Evolutionary conservation across 2,329 filamentous ascomycete species (phyloP), one percentile per base, ranked within the genome.

Genomic region (Trichothecium roseum): DNA sequence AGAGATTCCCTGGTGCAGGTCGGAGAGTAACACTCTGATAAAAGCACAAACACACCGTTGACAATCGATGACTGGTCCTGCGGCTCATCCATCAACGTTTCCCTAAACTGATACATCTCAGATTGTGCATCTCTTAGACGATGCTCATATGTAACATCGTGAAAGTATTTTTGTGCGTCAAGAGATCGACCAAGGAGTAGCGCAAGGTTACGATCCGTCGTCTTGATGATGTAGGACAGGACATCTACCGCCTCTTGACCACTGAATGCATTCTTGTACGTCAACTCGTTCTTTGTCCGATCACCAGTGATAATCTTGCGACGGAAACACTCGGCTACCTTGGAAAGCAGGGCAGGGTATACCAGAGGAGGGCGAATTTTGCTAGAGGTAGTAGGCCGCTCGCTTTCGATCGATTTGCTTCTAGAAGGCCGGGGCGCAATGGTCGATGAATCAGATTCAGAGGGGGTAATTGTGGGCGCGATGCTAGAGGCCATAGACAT

Each of bases 81-180:
- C n/a, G 65, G 64, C 48, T 85, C 78, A 36, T 96, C 89, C 62
- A 88, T 81, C 56, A 96, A 70, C 3, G 81, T 93, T 62, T 96
- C 89, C 47, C 84, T 79, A 60, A 98, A 98, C 55, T 96, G 89
- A 57, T 96, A 98, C 57, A 98, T 84, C 59, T 98, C 91, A 35
- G 81, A 82, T 28, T 81, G 76, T n/a, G 89, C 93, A 59, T 98
- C 91, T 59, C 91, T 83, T 49, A 98, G 66, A 32, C 91, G 77
- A 59, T 98, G 91, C 49, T 95, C 89, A 59, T 98, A 98, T 1
- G 89, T 95, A 34, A 96, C 91, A 68, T 98, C 91, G 63, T 98
- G 91, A 56, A 98, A 98, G 64, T 94, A 95, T 56, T 96, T 96
- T 54, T 98, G 91, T 17, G 91, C 91, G 61, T 98, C 91, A 41